Evolutionary conservation across 257 asterid genomes (phyloP).

Genomic region (Przewalskia tangutica): DNA sequence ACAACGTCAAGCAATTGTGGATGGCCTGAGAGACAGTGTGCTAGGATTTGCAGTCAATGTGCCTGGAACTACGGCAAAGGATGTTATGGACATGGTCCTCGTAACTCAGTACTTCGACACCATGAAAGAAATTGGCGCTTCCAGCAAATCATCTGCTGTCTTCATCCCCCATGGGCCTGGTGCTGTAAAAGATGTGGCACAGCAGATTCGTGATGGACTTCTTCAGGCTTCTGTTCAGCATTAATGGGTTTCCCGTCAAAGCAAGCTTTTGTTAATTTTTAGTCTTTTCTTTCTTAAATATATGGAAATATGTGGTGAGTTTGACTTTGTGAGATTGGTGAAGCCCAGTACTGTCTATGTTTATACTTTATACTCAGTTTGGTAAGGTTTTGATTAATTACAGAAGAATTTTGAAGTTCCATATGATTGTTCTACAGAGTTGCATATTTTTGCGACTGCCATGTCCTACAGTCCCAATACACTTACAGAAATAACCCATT

Average conservation of each 20-base stretch:
- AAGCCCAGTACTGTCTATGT: neutral
- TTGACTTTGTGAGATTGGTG: neutral
- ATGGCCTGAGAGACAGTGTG: conserved; percentile 79
- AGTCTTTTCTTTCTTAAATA: neutral
- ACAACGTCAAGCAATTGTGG: conserved; percentile 90
- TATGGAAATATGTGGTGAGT: neutral
- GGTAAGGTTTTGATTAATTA: neutral
- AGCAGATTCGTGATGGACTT: conserved; percentile 79
- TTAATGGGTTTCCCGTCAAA: neutral
- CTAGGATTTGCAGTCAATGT: conserved; percentile 71
- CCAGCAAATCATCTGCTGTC: conserved; percentile 64
- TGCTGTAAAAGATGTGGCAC: conserved; percentile 74
- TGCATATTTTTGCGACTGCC: neutral
- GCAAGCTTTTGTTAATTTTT: neutral
- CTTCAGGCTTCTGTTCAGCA: conserved; percentile 36
- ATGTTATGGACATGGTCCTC: conserved; percentile 88
- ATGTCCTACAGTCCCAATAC: no score
- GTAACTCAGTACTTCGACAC: conserved; percentile 77
- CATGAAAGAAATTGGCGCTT: conserved; percentile 78
- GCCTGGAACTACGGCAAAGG: conserved; percentile 79
- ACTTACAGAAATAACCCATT: neutral
- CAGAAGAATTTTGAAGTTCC: neutral
- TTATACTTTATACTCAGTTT: neutral
- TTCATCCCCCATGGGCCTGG: conserved; percentile 85
- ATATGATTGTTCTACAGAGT: neutral